These are phyloP conservation scores for Ustilago shanxiensis DNA, from an alignment of 1,284 basidiomycete genomes.

Conservation along the genomic window DNA sequence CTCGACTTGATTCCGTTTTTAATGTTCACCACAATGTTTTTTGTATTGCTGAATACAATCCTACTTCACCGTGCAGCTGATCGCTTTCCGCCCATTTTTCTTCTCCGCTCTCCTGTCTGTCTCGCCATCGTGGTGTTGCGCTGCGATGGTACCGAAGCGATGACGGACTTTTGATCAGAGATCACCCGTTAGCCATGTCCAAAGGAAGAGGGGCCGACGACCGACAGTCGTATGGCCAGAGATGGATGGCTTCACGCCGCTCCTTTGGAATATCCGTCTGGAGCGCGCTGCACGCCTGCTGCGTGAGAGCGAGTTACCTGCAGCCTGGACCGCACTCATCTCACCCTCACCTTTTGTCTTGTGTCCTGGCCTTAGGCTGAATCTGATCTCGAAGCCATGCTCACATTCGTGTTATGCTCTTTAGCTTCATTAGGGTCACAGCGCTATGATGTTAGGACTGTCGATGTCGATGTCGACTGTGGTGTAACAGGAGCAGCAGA, in stretches of 20 bases:
- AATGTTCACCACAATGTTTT: background rate
- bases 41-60: constrained; percentile 1
- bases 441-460: no score
- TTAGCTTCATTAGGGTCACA: background rate
- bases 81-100: constrained; percentile 1
- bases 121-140: background rate
- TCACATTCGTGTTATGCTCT: background rate
- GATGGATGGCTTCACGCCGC: background rate
- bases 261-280: background rate
- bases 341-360: background rate
- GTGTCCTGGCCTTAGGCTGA: background rate
- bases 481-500: no score
- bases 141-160: constrained; percentile 2
- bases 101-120: background rate
- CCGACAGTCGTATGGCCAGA: no score
- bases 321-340: constrained; percentile 1
- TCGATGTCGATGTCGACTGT: no score
- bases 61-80: background rate
- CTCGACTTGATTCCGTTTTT: background rate
- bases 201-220: background rate
- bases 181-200: constrained; percentile 19
- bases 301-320: background rate
- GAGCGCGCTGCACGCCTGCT: background rate
- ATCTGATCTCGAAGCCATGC: no score
- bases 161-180: constrained; percentile 3